Evolutionary conservation across 306 rosid species (phyloP).

Genomic region (Prinsepia uniflora): DNA sequence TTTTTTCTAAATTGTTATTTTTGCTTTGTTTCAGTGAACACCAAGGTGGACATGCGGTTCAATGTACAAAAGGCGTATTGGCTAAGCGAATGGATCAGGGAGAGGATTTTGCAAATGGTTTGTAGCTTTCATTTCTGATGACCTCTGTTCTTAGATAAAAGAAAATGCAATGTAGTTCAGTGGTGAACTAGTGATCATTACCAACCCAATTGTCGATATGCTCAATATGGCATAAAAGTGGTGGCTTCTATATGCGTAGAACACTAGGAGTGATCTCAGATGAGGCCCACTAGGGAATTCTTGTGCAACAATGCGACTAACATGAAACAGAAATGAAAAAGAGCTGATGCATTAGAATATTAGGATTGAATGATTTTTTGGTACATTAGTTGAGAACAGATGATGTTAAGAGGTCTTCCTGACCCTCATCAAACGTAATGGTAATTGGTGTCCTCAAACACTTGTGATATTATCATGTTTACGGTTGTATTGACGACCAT

Average conservation of each 20-base stretch:
- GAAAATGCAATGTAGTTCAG: background rate
- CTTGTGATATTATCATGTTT: background rate
- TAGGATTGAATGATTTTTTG: background rate
- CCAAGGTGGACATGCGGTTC: constrained; percentile 99
- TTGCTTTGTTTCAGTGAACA: constrained; percentile 59
- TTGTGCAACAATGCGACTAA: background rate
- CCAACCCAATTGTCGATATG: background rate
- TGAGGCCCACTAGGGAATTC: background rate
- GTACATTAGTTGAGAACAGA: too few relatives aligned
- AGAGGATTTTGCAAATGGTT: constrained; percentile 74
- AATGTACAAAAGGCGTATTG: constrained; percentile 71
- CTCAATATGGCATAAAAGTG: background rate
- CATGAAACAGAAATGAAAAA: background rate
- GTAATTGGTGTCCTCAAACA: background rate
- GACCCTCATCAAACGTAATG: background rate
- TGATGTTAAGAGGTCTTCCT: background rate
- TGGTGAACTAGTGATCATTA: background rate
- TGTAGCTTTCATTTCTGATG: constrained; percentile 21
- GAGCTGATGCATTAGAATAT: background rate
- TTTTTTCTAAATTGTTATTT: background rate
- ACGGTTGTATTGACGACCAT: background rate
- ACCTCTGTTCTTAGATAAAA: background rate
- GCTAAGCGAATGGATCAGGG: constrained; percentile 77
- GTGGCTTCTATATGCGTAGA: background rate
- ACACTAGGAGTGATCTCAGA: background rate